Base-by-base conservation (phyloP, 176 grass and related monocot genomes). In the Miscanthus lutarioriparius region DNA sequence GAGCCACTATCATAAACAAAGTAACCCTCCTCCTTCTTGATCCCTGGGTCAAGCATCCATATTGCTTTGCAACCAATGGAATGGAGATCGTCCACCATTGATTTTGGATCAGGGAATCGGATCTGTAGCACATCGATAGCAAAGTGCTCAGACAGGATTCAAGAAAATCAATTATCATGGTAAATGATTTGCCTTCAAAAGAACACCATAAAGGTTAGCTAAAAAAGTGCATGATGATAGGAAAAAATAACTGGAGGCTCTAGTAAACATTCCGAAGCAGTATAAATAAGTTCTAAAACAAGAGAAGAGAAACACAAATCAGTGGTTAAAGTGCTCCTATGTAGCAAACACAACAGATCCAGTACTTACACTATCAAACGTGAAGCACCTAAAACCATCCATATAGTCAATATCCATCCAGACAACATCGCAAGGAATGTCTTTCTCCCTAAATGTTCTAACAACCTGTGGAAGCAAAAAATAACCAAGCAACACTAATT, bases 361-460 rank as follows among this genome's bases (percentile, higher is more conserved):
- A 41, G 10, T 68, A 86, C 88, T 82, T 88, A 95, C 96, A 74
- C 83, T 64, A 84, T 98, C 92, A 88, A 95, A 95, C 6, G 91
- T 98, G 70, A 98, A 98, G 90, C 96, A 98, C 70, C 77, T 90
- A 82, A 98, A 98, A 82, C 96, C 96, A 85, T 98, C 77, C 96
- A 98, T 98, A 88, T 98, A 95, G 63, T 98, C 93, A 74, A 98
- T 95, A 85, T 98, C 96, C 96, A 98, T 98, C 96, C 96, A 98
- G 80, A 98, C 74, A 49, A 98, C 96, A 93, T 98, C 96, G 44
- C 96, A 95, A 77, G 96, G 96, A 88, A 98, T 98, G 35, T 83
- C 64, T 87, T 93, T 98, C 65, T 98, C 87, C 78, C 96, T 84
- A 90, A 98, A 98, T 72, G 89, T 98, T 88, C 70, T 90, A 30